These are phyloP conservation scores for Monosporozyma siamensis DNA, from an alignment of 805 yeast species.

Conservation along the genomic window DNA sequence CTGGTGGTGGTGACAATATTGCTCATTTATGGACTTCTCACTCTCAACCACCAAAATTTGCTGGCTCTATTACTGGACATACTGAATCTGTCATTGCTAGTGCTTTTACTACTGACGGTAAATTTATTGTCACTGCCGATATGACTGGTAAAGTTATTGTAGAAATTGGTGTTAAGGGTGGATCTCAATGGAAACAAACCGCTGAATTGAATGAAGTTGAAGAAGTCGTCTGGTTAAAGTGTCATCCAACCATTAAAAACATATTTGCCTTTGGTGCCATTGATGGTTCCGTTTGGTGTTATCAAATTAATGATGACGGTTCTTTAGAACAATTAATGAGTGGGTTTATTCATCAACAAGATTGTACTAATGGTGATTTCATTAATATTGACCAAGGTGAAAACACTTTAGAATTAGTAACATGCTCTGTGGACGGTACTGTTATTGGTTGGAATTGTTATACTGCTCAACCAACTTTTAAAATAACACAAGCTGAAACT, in stretches of 20 bases:
- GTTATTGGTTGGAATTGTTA: constrained; percentile 86
- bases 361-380: constrained; percentile 74
- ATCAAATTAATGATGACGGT: constrained; percentile 53
- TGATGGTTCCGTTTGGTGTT: constrained; percentile 94
- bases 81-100: constrained; percentile 82
- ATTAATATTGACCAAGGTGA: constrained; percentile 45
- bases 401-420: constrained; percentile 56
- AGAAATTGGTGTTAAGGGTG: constrained; percentile 62
- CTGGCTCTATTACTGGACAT: constrained; percentile 69
- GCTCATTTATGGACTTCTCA: constrained; percentile 92
- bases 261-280: constrained; percentile 86
- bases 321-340: constrained; percentile 61
- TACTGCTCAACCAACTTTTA: constrained; percentile 61
- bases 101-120: constrained; percentile 76
- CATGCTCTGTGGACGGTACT: constrained; percentile 77
- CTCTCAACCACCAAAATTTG: constrained; percentile 71
- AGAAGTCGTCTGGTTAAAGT: constrained; percentile 75
- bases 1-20: constrained; percentile 91
- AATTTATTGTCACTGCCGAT: constrained; percentile 78
- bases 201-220: constrained; percentile 78
- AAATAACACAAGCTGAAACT: constrained; percentile 54
- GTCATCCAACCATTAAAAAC: constrained; percentile 63
- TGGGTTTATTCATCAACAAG: constrained; percentile 72
- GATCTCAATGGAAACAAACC: constrained; percentile 69
- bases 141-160: constrained; percentile 84